Evolutionary conservation across 495 filamentous ascomycete species (phyloP).

Genomic region (Thermochaetoides thermophila): DNA sequence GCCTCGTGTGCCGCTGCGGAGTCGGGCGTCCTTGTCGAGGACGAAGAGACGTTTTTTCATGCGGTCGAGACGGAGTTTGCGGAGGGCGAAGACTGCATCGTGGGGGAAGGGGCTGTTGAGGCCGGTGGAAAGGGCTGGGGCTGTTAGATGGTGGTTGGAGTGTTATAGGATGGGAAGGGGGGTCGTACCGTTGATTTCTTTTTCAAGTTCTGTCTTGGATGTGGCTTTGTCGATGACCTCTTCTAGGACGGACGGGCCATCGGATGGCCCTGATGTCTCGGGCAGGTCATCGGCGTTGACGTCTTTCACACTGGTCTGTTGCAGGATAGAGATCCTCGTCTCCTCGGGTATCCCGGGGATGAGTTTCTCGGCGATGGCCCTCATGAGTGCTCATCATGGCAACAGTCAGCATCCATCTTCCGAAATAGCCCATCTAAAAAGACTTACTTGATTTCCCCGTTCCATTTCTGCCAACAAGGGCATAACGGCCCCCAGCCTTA

Average conservation of each 20-base stretch:
- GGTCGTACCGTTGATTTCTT: conserved; percentile 43
- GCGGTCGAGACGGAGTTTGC: conserved; percentile 43
- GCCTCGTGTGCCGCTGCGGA: conserved; percentile 59
- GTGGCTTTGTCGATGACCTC: conserved; percentile 53
- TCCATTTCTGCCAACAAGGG: conserved; percentile 62
- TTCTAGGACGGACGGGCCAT: conserved; percentile 41
- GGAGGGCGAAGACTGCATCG: conserved; percentile 41
- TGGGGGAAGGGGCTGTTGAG: conserved; percentile 32
- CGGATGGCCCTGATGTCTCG: conserved; percentile 2
- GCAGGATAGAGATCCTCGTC: conserved; percentile 52
- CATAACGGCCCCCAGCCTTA: conserved; percentile 57
- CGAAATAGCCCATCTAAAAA: background rate
- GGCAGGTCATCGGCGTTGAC: conserved; percentile 13
- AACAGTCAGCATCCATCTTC: background rate
- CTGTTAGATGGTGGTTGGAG: too few relatives aligned
- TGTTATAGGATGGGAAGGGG: too few relatives aligned
- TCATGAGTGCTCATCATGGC: conserved; percentile 41
- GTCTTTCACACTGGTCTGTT: conserved; percentile 44
- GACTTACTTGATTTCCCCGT: conserved; percentile 63
- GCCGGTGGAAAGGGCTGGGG: conserved; percentile 22
- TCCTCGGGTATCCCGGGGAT: conserved; percentile 63
- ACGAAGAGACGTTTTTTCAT: conserved; percentile 47
- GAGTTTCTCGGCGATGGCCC: conserved; percentile 60
- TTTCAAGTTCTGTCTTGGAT: conserved; percentile 39
- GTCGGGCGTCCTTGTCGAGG: conserved; percentile 52